Conservation (phyloP, 306 rosid genomes). For the Vigna angularis region DNA sequence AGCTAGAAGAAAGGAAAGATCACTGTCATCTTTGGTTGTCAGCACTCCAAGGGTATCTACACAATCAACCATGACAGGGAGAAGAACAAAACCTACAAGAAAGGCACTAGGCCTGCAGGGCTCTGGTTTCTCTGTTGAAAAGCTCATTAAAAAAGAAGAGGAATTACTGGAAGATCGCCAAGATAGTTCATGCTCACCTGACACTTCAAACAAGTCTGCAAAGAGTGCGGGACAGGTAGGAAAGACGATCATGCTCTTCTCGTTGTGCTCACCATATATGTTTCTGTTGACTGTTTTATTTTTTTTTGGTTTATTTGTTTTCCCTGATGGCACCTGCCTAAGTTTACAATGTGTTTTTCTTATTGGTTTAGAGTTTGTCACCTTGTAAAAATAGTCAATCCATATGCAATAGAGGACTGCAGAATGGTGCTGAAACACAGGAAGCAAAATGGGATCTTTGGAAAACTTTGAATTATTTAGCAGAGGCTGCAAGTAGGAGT, state of each 20-base stretch:
- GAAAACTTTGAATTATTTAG: constrained; percentile 75
- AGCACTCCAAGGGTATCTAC: constrained; percentile 88
- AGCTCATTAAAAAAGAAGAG: constrained; percentile 56
- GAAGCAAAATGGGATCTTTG: constrained; percentile 71
- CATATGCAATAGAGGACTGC: constrained; percentile 50
- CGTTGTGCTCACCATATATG: neutral
- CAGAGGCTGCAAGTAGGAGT: constrained; percentile 78
- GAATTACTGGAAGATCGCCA: constrained; percentile 50
- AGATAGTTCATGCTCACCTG: constrained; percentile 64
- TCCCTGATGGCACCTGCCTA: constrained; percentile 22
- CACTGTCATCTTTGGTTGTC: constrained; percentile 93
- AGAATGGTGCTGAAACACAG: constrained; percentile 56
- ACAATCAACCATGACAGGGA: constrained; percentile 76
- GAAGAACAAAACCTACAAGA: constrained; percentile 83
- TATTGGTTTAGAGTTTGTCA: constrained; percentile 57
- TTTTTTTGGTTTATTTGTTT: constrained; percentile 22
- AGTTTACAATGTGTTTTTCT: constrained; percentile 32
- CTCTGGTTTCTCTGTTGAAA: constrained; percentile 66
- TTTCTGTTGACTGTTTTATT: constrained; percentile 15
- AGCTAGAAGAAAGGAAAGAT: constrained; percentile 92
- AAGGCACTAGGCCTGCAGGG: constrained; percentile 65
- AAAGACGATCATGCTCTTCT: constrained; percentile 29
- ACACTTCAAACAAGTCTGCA: constrained; percentile 55
- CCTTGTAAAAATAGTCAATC: constrained; percentile 60
- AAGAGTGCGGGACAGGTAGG: constrained; percentile 60